Evolutionary conservation across 495 filamentous ascomycete species (phyloP).

Genomic region (Talaromyces trachyspermus): DNA sequence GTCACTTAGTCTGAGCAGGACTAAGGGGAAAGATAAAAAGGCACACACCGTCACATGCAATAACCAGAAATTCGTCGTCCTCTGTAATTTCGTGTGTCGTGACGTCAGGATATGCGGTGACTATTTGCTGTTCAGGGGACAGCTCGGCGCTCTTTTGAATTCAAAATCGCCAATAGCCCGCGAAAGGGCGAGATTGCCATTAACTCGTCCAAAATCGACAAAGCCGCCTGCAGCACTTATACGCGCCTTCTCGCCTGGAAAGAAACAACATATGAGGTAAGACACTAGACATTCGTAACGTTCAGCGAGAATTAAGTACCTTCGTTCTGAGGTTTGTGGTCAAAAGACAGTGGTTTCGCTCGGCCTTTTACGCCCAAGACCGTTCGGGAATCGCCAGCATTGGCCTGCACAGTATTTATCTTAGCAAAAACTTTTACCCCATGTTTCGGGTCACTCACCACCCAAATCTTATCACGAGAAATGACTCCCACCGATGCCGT

Average conservation of each 20-base stretch:
- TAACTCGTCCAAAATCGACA: constrained; percentile 96
- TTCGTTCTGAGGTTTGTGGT: constrained; percentile 98
- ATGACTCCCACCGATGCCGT: constrained; percentile 88
- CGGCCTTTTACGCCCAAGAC: constrained; percentile 93
- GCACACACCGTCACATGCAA: constrained; percentile 88
- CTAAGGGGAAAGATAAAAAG: constrained; percentile 2
- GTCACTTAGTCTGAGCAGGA: not conserved
- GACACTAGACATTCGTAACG: not conserved
- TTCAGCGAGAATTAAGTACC: constrained; percentile 44
- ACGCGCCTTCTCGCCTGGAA: constrained; percentile 83
- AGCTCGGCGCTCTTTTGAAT: constrained; percentile 99
- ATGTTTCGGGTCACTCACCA: constrained; percentile 53
- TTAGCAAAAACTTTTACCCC: constrained; percentile 14
- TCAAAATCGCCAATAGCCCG: constrained; percentile 98
- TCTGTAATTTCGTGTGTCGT: constrained; percentile 80
- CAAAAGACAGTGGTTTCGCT: constrained; percentile 93
- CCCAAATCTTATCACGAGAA: constrained; percentile 84
- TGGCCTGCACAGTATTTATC: constrained; percentile 54
- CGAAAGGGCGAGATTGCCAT: constrained; percentile 95
- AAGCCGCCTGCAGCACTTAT: constrained; percentile 95
- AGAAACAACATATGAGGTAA: constrained; percentile 11
- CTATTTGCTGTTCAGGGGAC: constrained; percentile 93
- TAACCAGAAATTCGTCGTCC: constrained; percentile 93
- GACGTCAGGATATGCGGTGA: constrained; percentile 93
- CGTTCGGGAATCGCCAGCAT: constrained; percentile 90